Evolutionary conservation across 768 basidiomycete species (phyloP).

Genomic region (Kwoniella newhampshirensis): DNA sequence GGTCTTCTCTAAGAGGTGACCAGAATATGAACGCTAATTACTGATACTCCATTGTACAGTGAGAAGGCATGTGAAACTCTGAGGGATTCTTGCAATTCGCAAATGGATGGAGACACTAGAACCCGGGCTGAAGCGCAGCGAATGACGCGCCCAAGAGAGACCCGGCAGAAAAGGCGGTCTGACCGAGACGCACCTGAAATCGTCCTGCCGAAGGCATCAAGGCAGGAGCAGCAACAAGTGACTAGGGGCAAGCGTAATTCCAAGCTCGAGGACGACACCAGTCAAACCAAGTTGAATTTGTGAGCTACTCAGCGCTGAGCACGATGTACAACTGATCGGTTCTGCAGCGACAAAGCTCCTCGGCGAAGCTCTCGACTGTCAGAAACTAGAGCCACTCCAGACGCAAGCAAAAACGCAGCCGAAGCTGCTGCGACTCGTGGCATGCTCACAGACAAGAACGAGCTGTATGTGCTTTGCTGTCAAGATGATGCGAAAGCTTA

Average conservation of each 20-base stretch:
- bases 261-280: conserved; percentile 12
- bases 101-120: conserved; percentile 9
- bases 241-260: conserved; percentile 1
- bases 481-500: neutral
- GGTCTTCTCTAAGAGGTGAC: too few relatives aligned
- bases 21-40: too few relatives aligned
- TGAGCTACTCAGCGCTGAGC: conserved; percentile 3
- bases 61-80: neutral
- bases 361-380: conserved; percentile 5
- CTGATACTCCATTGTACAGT: neutral
- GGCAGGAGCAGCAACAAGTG: neutral
- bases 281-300: conserved; percentile 22
- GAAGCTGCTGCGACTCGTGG: too few relatives aligned
- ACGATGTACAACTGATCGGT: too few relatives aligned
- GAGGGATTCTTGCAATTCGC: conserved; percentile 2
- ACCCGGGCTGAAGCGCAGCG: neutral
- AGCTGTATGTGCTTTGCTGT: conserved; percentile 20
- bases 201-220: neutral
- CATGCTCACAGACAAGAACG: conserved; percentile 23
- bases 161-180: neutral
- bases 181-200: neutral
- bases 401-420: too few relatives aligned
- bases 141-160: neutral
- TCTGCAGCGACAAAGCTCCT: neutral
- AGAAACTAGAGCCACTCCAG: neutral